Percentiles rank a stretch among this genome's conserved stretches.
phyloP scores from a whole-genome alignment of 805 yeast genomes.

The Metschnikowia cerradonensis region DNA sequence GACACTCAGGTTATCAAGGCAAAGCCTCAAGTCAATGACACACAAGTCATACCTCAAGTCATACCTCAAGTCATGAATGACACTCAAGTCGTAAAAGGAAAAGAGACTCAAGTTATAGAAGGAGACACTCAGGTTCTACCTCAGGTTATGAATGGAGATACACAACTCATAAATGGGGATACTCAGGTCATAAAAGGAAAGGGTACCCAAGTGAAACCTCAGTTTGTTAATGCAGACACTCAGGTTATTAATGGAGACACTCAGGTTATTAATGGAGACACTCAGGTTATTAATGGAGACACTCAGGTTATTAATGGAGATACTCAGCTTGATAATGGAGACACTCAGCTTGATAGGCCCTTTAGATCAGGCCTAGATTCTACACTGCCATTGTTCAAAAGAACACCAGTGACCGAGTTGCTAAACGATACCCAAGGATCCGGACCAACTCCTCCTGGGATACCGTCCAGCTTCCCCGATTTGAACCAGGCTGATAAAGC shows the following conservation, averaged over 20 bases:
- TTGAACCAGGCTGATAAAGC: background rate
- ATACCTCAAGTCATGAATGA: background rate
- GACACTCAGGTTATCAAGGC: background rate
- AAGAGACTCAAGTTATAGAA: background rate
- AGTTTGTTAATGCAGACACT: background rate
- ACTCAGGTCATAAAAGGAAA: background rate
- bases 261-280: background rate
- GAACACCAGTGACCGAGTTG: background rate
- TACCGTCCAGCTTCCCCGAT: constrained; percentile 1
- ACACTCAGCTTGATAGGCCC: background rate
- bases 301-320: background rate
- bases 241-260: background rate
- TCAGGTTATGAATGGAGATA: background rate
- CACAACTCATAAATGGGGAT: background rate
- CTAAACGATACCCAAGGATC: background rate
- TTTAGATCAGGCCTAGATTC: background rate
- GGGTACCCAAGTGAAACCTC: background rate
- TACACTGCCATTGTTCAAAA: background rate
- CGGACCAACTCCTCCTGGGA: background rate
- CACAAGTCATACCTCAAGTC: too few relatives aligned
- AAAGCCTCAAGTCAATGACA: too few relatives aligned
- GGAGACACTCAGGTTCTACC: background rate
- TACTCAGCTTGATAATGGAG: background rate
- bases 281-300: background rate
- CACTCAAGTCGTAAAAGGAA: background rate